Evolutionary conservation across 1,284 basidiomycete species (phyloP).

Genomic region (Coniophora puteana): DNA sequence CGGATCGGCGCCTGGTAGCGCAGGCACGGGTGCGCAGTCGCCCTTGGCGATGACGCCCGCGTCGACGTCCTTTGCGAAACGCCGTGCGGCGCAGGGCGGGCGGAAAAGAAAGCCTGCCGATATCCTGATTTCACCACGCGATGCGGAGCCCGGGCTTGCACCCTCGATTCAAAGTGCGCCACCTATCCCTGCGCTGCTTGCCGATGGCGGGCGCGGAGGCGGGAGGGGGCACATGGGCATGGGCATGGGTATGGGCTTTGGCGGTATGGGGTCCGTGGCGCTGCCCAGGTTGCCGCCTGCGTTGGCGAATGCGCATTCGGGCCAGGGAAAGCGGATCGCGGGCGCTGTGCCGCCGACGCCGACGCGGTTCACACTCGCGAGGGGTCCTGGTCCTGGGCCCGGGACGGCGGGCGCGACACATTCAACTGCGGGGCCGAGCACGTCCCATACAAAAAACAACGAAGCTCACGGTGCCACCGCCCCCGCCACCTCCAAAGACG

Average conservation of each 20-base stretch:
- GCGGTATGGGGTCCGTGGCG: constrained; percentile 61
- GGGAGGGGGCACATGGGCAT: constrained; percentile 31
- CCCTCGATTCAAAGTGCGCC: constrained; percentile 74
- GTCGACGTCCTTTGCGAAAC: constrained; percentile 70
- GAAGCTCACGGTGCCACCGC: too few relatives aligned
- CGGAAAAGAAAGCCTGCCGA: constrained; percentile 72
- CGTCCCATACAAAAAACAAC: too few relatives aligned
- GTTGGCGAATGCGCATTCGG: constrained; percentile 36
- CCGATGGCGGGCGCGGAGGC: constrained; percentile 39
- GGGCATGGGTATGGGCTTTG: neutral
- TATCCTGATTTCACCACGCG: constrained; percentile 68
- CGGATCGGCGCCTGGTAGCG: too few relatives aligned
- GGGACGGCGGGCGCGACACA: constrained; percentile 19
- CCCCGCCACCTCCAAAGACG: too few relatives aligned
- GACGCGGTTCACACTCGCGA: constrained; percentile 54
- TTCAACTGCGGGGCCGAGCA: constrained; percentile 6
- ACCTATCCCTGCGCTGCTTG: constrained; percentile 55
- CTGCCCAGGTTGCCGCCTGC: constrained; percentile 62
- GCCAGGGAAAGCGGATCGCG: constrained; percentile 42
- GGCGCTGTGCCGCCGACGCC: constrained; percentile 70
- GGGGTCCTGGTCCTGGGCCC: constrained; percentile 20
- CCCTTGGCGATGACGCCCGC: constrained; percentile 55
- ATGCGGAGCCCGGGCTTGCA: constrained; percentile 46
- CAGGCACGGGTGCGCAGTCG: too few relatives aligned
- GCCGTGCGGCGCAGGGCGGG: constrained; percentile 58